Evolutionary conservation across 805 yeast species (phyloP), one percentile per base, ranked within the genome.

Genomic region (Ogataea polymorpha): DNA sequence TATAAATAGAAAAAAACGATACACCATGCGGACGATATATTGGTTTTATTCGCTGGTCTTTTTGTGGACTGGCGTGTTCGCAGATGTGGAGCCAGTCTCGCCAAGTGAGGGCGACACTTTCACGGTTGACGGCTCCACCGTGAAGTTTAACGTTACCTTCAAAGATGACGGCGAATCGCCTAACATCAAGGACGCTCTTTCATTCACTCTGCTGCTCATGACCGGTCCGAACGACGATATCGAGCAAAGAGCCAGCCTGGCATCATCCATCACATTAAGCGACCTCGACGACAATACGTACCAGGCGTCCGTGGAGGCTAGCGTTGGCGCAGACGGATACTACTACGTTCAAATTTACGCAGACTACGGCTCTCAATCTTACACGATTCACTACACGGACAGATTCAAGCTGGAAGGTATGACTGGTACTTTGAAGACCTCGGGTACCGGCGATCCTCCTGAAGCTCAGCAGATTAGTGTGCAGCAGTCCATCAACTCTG

Each of bases 261-360:
- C 43, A 7, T 6, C 51, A 1, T 38, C 52, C 0, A 50, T 68
- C 1, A 23, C 68, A 2, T 53, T 68, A 2, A 24, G 56, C 5
- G 54, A 61, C 10, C 39, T 76, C 2, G 44, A 62, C 12, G 65
- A 54, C 23, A 51, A 55, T 37, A 40, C 59, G 2, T 77, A 74
- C 52, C 57, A 68, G 1, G 76, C 80, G 1, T 31, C 61, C 0
- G 54, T 81, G 37, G 66, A 67, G 9, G 61, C 77, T 2, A 40
- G 65, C 17, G 55, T 55, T 9, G 82, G 77, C 26, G 78, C 79
- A 3, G 61, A 72, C 55, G 99, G 99, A 23, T 62, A 63, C 44
- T 91, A 76, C 63, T 86, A 67, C 61, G 60, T 91, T 49, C 97
- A 91, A 66, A 59, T 89, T 23, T 75, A 71, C 47, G 76, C 87